Conservation (phyloP, 805 yeast genomes). For the Yarrowia keelungensis region DNA sequence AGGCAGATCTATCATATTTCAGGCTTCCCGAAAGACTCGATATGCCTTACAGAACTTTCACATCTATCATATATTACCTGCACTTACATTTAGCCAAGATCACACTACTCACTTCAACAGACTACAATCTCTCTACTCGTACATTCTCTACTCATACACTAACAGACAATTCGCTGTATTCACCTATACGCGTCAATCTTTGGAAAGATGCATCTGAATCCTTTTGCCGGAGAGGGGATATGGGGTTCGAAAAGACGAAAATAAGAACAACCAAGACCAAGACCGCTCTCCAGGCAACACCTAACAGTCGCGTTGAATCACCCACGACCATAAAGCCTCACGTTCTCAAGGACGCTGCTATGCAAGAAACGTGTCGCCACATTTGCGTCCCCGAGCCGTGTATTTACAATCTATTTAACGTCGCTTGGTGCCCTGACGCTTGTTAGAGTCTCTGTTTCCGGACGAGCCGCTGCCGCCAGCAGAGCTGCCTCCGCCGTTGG, state of each 20-base stretch:
- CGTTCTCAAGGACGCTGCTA: neutral
- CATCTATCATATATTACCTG: too few species aligned
- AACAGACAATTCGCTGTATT: neutral
- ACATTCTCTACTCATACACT: too few species aligned
- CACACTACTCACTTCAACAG: too few species aligned
- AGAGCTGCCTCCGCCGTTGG: neutral
- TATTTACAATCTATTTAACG: slow-evolving; percentile 30
- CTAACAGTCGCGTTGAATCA: slow-evolving; percentile 8
- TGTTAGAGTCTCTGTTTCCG: slow-evolving; percentile 37
- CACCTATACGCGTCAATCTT: neutral
- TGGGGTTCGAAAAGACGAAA: too few species aligned
- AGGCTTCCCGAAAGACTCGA: too few species aligned
- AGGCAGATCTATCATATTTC: too few species aligned
- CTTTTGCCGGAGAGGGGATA: neutral
- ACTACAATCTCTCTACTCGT: too few species aligned
- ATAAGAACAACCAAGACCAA: neutral
- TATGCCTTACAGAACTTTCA: too few species aligned
- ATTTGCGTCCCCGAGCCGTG: neutral
- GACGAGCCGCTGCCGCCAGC: slow-evolving; percentile 6
- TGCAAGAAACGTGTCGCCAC: too few species aligned
- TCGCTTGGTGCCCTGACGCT: slow-evolving; percentile 38
- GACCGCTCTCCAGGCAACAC: neutral
- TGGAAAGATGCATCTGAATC: neutral
- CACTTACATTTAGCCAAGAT: too few species aligned
- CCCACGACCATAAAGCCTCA: slow-evolving; percentile 6